Conservation (phyloP, 2,329 filamentous ascomycete species). For the Fulvia fulva region DNA sequence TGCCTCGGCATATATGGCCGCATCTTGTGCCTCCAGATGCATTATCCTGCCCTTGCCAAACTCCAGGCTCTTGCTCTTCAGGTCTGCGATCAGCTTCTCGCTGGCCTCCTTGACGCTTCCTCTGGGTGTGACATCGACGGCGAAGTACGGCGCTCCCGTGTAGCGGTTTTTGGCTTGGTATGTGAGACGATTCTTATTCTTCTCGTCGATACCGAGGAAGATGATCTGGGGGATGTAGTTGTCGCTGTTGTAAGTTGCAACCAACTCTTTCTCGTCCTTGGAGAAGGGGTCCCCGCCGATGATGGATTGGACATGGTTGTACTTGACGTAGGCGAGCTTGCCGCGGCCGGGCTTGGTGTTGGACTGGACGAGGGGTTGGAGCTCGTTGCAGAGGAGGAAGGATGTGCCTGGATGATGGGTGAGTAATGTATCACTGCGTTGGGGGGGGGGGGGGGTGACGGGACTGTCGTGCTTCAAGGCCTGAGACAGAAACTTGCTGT, state of each 20-base stretch:
- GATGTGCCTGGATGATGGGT: slow-evolving; percentile 41
- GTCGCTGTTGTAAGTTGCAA: slow-evolving; percentile 70
- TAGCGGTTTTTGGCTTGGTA: slow-evolving; percentile 66
- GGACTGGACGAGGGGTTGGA: slow-evolving; percentile 60
- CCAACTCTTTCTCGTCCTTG: slow-evolving; percentile 65
- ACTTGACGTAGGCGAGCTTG: slow-evolving; percentile 65
- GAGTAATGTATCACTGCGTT: neutral
- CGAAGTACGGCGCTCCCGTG: slow-evolving; percentile 78
- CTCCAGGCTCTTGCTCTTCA: slow-evolving; percentile 58
- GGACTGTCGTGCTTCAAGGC: slow-evolving; percentile 59
- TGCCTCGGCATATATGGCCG: slow-evolving; percentile 85
- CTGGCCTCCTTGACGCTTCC: slow-evolving; percentile 60
- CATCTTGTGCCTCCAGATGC: slow-evolving; percentile 59
- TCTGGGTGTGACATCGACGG: slow-evolving; percentile 74
- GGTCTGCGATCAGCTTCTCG: slow-evolving; percentile 54
- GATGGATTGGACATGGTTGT: slow-evolving; percentile 65
- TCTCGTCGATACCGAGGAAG: slow-evolving; percentile 80
- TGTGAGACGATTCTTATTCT: slow-evolving; percentile 49
- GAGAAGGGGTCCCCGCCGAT: slow-evolving; percentile 69
- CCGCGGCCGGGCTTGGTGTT: slow-evolving; percentile 37
- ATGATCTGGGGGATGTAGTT: slow-evolving; percentile 66
- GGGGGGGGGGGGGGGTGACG: neutral
- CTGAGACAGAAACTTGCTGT: slow-evolving; percentile 64
- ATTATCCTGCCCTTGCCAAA: slow-evolving; percentile 65
- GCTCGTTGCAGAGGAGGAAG: slow-evolving; percentile 75